Conservation (phyloP, 2,329 filamentous ascomycete species). For the Neoascochyta sp. region DNA sequence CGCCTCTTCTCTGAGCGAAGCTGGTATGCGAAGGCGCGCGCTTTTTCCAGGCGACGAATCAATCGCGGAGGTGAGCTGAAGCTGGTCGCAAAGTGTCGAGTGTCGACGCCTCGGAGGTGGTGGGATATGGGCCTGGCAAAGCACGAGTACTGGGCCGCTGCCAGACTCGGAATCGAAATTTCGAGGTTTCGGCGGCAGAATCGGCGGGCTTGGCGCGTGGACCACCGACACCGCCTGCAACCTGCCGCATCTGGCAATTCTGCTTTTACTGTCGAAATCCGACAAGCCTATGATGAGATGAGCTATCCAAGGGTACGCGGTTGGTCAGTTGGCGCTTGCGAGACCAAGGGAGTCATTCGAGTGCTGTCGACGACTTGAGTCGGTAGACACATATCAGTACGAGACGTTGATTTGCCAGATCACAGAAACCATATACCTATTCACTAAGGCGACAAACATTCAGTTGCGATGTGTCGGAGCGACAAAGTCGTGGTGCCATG, state of each 20-base stretch:
- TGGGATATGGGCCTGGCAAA: constrained; percentile 2
- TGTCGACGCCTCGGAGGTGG: constrained; percentile 4
- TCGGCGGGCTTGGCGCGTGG: constrained; percentile 2
- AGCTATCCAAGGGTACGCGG: no score
- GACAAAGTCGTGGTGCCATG: no score
- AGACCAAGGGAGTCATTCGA: no score
- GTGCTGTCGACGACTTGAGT: no score
- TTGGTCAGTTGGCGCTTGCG: no score
- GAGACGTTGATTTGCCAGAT: no score
- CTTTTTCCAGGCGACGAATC: background rate
- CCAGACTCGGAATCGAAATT: constrained; percentile 9
- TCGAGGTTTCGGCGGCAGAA: constrained; percentile 11
- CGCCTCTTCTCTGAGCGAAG: constrained; percentile 17
- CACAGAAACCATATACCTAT: no score
- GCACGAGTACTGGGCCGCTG: constrained; percentile 5
- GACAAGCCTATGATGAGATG: no score
- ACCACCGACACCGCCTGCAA: constrained; percentile 4
- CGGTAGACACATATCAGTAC: no score
- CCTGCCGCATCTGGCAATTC: constrained; percentile 1
- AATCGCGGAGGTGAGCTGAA: constrained; percentile 5
- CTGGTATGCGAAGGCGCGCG: constrained; percentile 1
- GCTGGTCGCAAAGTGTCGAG: constrained; percentile 1
- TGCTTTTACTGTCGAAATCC: background rate
- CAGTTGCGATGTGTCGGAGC: no score
- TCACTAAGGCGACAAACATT: no score